Evolutionary conservation across 2,329 filamentous ascomycete genomes (phyloP), one percentile per base, ranked within the genome.

Genomic region (Davidsoniella virescens): DNA sequence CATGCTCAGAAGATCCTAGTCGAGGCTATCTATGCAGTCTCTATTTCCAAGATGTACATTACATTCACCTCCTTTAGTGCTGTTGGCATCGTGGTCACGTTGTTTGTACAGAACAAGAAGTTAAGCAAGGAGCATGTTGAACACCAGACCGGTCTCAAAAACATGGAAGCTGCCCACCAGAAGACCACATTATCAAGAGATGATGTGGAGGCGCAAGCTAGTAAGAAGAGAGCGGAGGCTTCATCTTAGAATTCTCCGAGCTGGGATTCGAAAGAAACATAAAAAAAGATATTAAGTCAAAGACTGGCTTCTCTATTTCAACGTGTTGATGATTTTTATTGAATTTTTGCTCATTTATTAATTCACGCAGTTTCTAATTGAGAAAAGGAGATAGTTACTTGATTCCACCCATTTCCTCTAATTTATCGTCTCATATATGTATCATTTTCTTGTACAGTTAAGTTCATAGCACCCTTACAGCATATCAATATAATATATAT

Each of bases 111-210:
- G 36, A 69, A 72, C 55, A 66, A 65, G 48, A 67, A 65, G 55
- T 63, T 80, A 50, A 76, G 68, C 62, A 73, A 70, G 55, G 65
- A 73, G 26, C 75, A 79, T 52, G 65, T 68, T 36, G 74, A 76
- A 61, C 70, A 76, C 58, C 74, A 75, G 65, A 79, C 76, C 1
- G 76, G 76, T 0, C 57, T 80, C 51, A 62, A 69, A 54, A 64
- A 65, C 5, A 59, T 70, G 45, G 48, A 55, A 41, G 39, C 43
- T 2, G 14, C 42, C 18, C 37, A 44, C 7, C 14, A 47, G 3
- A 44, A 33, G 16, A 18, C 29, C 29, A 12, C 29, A 9, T 12
- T 1, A 4, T 42, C 40, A 3, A 26, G 14, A 4, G 26, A 14
- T 16, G 47, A 49, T 23, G 47, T 42, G 14, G 47, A 49, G n/a